Evolutionary conservation across 192 early-diverging fungal species (phyloP).

Genomic region (Entrophospora sp.): DNA sequence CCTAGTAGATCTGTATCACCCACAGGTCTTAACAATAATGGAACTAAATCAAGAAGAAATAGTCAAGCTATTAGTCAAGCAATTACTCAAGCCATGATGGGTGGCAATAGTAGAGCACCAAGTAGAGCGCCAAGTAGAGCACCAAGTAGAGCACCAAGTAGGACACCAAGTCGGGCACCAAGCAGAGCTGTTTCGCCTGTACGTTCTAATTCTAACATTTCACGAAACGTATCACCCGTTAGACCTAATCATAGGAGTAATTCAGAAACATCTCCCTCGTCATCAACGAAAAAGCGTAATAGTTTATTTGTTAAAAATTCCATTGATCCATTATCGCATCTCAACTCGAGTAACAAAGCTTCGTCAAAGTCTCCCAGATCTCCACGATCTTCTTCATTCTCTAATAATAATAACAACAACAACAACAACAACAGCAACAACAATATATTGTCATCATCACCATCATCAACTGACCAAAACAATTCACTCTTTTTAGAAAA

Average conservation of each 20-base stretch:
- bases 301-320: background rate
- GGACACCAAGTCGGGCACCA: background rate
- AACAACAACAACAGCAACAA: too few relatives aligned
- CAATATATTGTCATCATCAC: background rate
- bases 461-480: background rate
- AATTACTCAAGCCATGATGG: too few relatives aligned
- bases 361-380: background rate
- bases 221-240: background rate
- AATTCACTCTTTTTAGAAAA: background rate
- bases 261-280: background rate
- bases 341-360: background rate
- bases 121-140: background rate
- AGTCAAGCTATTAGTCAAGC: background rate
- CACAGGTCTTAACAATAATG: background rate
- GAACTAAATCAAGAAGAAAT: background rate
- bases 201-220: background rate
- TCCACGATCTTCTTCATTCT: too few relatives aligned
- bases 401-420: too few relatives aligned
- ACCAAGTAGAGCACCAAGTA: background rate
- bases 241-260: background rate
- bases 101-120: too few relatives aligned
- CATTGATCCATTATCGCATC: background rate
- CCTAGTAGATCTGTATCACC: constrained; percentile 7
- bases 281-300: background rate
- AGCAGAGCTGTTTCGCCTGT: background rate